Base-by-base conservation (phyloP, 805 yeast genomes). In the Kazachstania africana region DNA sequence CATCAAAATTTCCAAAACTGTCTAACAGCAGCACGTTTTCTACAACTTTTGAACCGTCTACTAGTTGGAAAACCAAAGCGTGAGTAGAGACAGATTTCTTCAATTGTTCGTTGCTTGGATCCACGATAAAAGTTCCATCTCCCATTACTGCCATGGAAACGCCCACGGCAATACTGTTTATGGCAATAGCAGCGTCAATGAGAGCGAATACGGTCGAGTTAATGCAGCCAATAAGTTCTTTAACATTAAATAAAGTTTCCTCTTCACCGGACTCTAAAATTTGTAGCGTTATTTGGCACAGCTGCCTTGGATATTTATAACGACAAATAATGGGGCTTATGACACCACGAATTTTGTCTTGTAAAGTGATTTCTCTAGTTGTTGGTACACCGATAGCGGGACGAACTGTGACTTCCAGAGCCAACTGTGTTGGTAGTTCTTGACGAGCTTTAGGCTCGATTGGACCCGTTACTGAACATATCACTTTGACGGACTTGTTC, bases 381-480 rank as follows among this genome's bases (percentile, higher is more conserved):
- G 68, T 66, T 5, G 93, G 68, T 2, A 78, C 66, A 1, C 96
- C 97, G 10, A 64, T 59, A 15, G 78, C 72, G 1, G 97, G 95
- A 24, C 85, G 63, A 2, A 87, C 75, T 14, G 73, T 69, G 6
- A 91, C 68, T 53, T 85, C 95, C 12, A 91, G 53, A 12, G 82
- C 75, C 12, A 88, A 78, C 27, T 66, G 62, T 12, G 80, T 76
- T 8, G 96, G 95, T 21, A 76, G 55, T 51, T 88, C 97, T 49
- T 85, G 94, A 43, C 88, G 70, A 10, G 72, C 57, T 50, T 77
- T 78, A 8, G 83, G 76, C 47, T 88, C 96, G 19, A 88, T 68
- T 0, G 98, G 98, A 0, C 98, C 98, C 1, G 87, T 70, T 1
- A 88, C 87, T 0, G 95, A 75, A 26, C 78, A 72, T 2, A 87